Percentiles rank a stretch among this genome's conserved stretches.
Conservation (phyloP, 352 stramenopile species). For the Phytophthora colocasiae region DNA sequence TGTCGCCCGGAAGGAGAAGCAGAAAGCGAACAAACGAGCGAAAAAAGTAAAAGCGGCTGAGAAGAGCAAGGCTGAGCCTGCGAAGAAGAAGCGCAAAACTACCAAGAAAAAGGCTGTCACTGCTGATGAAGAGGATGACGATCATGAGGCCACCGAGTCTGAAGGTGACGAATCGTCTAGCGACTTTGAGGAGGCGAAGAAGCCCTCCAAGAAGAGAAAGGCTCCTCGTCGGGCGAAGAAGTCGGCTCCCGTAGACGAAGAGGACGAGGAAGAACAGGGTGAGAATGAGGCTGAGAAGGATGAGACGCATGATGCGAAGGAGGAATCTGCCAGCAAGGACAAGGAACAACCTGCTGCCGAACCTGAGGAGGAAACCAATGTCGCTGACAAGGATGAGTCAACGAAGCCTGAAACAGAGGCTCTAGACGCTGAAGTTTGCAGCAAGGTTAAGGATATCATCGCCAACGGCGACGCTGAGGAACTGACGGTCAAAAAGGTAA, state of each 20-base stretch:
- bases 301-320: conserved; percentile 24
- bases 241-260: conserved; percentile 31
- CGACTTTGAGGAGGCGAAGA: conserved; percentile 69
- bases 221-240: conserved; percentile 37
- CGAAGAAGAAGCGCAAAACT: conserved; percentile 59
- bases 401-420: conserved; percentile 19
- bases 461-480: conserved; percentile 76
- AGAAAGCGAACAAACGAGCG: conserved; percentile 56
- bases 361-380: conserved; percentile 19
- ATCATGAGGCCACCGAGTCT: conserved; percentile 56
- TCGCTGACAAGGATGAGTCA: conserved; percentile 23
- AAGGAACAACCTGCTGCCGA: conserved; percentile 29
- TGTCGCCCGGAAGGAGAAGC: conserved; percentile 37
- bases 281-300: neutral
- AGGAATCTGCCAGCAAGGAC: conserved; percentile 24
- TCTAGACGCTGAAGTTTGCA: conserved; percentile 58
- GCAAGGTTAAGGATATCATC: conserved; percentile 84
- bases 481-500: conserved; percentile 87
- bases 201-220: conserved; percentile 49
- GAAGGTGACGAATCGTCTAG: conserved; percentile 70
- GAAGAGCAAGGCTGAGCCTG: conserved; percentile 24
- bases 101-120: conserved; percentile 39
- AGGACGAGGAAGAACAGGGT: conserved; percentile 24
- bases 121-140: conserved; percentile 49
- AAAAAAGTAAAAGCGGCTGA: conserved; percentile 40